phyloP scores from a whole-genome alignment of 768 basidiomycete genomes.

The Boletus subcaerulescens region DNA sequence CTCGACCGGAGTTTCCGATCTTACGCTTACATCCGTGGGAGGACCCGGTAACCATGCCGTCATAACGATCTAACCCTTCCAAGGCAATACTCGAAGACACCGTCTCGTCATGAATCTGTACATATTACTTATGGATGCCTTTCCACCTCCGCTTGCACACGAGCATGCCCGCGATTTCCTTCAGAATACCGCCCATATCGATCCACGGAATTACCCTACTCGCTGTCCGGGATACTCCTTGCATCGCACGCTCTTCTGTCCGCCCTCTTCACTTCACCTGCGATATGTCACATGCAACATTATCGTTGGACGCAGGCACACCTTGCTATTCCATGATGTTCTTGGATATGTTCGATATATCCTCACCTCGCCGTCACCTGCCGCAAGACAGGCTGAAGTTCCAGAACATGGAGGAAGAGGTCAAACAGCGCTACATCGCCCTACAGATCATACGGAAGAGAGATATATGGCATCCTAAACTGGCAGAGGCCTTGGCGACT shows the following conservation, averaged over 20 bases:
- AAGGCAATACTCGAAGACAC: slow-evolving; percentile 22
- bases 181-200: slow-evolving; percentile 33
- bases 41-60: slow-evolving; percentile 22
- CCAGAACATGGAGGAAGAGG: slow-evolving; percentile 41
- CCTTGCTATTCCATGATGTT: slow-evolving; percentile 41
- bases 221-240: slow-evolving; percentile 27
- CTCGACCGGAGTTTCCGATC: slow-evolving; percentile 11
- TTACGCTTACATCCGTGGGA: slow-evolving; percentile 26
- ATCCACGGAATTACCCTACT: slow-evolving; percentile 36
- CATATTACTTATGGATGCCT: slow-evolving; percentile 22
- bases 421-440: slow-evolving; percentile 42
- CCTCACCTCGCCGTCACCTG: slow-evolving; percentile 40
- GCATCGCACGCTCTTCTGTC: slow-evolving; percentile 35
- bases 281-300: slow-evolving; percentile 29
- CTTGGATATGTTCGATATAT: slow-evolving; percentile 47
- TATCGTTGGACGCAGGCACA: slow-evolving; percentile 25
- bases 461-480: slow-evolving; percentile 32
- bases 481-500: slow-evolving; percentile 48
- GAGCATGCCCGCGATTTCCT: slow-evolving; percentile 34
- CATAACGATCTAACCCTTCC: slow-evolving; percentile 29
- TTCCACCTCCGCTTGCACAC: slow-evolving; percentile 12
- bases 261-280: slow-evolving; percentile 33
- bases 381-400: slow-evolving; percentile 22
- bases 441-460: slow-evolving; percentile 45
- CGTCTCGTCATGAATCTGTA: slow-evolving; percentile 25